A percentile compares a stretch with the other conserved stretches of the same genome.
Conservation (phyloP, 345 rosid genomes). For the Geranium brycei region DNA sequence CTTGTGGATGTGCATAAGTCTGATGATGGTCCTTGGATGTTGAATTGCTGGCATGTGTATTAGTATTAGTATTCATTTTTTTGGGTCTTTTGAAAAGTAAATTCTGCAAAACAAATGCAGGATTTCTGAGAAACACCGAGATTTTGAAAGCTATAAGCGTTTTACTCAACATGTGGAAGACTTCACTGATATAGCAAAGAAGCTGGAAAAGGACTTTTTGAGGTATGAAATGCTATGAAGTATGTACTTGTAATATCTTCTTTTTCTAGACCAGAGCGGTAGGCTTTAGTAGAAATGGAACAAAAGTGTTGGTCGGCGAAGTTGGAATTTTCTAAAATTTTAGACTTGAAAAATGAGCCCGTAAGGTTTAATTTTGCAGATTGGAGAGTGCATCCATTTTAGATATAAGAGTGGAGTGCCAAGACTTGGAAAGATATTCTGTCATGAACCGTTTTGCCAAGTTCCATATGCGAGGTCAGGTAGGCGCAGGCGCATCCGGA, state of each 20-base stretch:
- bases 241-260: not conserved
- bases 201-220: conserved; percentile 34
- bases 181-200: conserved; percentile 33
- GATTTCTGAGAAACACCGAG: conserved; percentile 23
- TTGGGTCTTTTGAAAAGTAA: not conserved
- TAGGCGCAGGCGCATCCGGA: conserved; percentile 28
- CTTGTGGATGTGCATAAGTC: too few relatives aligned
- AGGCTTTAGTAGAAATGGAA: too few relatives aligned
- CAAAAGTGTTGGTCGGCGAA: too few relatives aligned
- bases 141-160: conserved; percentile 12
- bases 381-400: conserved; percentile 39
- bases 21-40: too few relatives aligned
- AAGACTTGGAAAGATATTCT: conserved; percentile 59
- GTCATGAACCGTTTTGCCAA: conserved; percentile 82
- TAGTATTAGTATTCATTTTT: conserved; percentile 11
- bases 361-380: conserved; percentile 24
- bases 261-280: not conserved
- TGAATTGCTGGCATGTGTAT: too few relatives aligned
- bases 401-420: conserved; percentile 54
- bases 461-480: conserved; percentile 55
- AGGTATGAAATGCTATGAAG: conserved; percentile 26
- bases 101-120: conserved; percentile 12
- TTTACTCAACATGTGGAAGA: conserved; percentile 26
- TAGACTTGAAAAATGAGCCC: too few relatives aligned
- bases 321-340: too few relatives aligned